Evolutionary conservation across 2,329 filamentous ascomycete genomes (phyloP).

Genomic region (Fusarium sp.): DNA sequence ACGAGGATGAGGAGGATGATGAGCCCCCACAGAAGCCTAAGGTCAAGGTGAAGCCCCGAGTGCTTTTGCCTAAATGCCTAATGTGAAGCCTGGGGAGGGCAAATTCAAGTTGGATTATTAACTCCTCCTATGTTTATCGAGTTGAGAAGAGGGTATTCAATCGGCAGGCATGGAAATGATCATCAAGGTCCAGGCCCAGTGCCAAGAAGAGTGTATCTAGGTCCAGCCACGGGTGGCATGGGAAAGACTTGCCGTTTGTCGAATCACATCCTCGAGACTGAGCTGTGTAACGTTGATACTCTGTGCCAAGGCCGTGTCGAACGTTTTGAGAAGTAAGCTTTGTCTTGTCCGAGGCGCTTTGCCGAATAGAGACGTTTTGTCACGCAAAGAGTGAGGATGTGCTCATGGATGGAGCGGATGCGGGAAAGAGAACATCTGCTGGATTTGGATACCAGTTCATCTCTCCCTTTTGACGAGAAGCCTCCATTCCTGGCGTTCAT

Average conservation of each 20-base stretch:
- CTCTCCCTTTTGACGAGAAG: not conserved
- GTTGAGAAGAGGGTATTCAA: not conserved
- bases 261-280: not conserved
- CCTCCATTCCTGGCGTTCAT: constrained; percentile 11
- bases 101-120: not conserved
- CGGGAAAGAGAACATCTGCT: not conserved
- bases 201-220: not conserved
- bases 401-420: not conserved
- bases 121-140: not conserved
- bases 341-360: constrained; percentile 7
- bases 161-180: not conserved
- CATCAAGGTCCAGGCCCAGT: not conserved
- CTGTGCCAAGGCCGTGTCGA: not conserved
- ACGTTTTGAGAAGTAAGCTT: constrained; percentile 28
- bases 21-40: not conserved
- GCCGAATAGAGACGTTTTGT: constrained; percentile 4
- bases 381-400: not conserved
- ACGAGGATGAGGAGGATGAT: not conserved
- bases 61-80: not conserved
- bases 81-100: not conserved
- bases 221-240: not conserved
- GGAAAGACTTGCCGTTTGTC: not conserved
- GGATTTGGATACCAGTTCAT: not conserved
- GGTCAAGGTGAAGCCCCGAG: not conserved
- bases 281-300: not conserved